A percentile compares a stretch with the other conserved stretches of the same genome.
Evolutionary conservation across 768 basidiomycete genomes (phyloP).

Genomic region (Clitopilus hobsonii): DNA sequence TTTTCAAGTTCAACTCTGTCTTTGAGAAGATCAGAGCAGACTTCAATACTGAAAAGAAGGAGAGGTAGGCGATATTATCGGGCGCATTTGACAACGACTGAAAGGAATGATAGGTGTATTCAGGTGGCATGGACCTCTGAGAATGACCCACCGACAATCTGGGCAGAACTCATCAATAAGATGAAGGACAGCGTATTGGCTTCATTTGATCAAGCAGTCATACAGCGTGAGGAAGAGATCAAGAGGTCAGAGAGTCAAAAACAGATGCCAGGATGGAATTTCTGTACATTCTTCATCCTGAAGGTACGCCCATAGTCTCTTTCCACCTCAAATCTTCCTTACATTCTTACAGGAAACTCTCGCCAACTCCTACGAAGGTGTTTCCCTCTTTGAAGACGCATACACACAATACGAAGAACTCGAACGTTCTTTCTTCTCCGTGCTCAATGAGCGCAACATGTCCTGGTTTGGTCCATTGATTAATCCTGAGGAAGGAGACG

Average conservation of each 20-base stretch:
- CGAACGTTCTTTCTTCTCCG: slow-evolving; percentile 75
- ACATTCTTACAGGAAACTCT: slow-evolving; percentile 73
- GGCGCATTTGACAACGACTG: slow-evolving; percentile 8
- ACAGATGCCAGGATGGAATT: slow-evolving; percentile 97
- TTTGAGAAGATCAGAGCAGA: slow-evolving; percentile 89
- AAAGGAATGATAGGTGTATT: slow-evolving; percentile 53
- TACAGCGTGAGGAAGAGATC: slow-evolving; percentile 85
- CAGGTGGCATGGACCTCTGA: slow-evolving; percentile 76
- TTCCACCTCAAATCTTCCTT: slow-evolving; percentile 13
- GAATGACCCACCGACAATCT: slow-evolving; percentile 69
- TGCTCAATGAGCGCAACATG: slow-evolving; percentile 73
- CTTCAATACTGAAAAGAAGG: slow-evolving; percentile 86
- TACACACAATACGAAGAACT: slow-evolving; percentile 87
- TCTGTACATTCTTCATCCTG: slow-evolving; percentile 92
- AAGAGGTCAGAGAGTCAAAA: slow-evolving; percentile 85
- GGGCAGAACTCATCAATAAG: slow-evolving; percentile 86
- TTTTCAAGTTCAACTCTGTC: slow-evolving; percentile 84
- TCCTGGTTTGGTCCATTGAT: slow-evolving; percentile 93
- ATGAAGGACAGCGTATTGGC: slow-evolving; percentile 86
- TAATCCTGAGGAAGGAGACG: slow-evolving; percentile 63
- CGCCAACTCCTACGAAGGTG: slow-evolving; percentile 86
- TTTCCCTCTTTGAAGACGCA: slow-evolving; percentile 87
- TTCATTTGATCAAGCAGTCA: slow-evolving; percentile 77
- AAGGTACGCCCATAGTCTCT: slow-evolving; percentile 52
- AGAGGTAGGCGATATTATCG: slow-evolving; percentile 47